Base-by-base conservation (phyloP, 169 alveolate species). In the Cystoisospora suis region DNA sequence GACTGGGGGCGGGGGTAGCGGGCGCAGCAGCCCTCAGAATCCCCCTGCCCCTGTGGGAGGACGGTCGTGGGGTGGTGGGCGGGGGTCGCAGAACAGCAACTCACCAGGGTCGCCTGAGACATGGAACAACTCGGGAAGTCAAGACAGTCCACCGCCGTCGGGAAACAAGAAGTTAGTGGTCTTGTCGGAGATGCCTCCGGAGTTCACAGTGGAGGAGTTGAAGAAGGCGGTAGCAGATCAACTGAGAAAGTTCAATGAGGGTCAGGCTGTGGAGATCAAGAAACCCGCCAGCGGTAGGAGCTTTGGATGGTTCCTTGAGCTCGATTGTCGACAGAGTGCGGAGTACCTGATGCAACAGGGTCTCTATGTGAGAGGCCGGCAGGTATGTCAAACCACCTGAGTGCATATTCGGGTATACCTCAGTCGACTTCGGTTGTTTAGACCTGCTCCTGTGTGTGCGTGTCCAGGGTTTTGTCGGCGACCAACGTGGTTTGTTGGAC, bases 321-420 rank as follows among this genome's bases (percentile, higher is more conserved):
- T 87, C 40, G 91, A 87, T 42, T n/a, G 75, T 32, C 29, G 40
- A 34, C 79, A 69, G 75, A 70, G 86, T 27, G 91, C 91, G 6
- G 58, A 70, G 7, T 53, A 46, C 75, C 91, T 87, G 49, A 42
- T 87, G 72, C 86, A 87, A 44, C 86, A 72, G 17, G 91, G 91
- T 1, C 91, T 87, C 27, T 32, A 20, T n/a, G 38, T 87, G 23
- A 38, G 77, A 56, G 91, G 91, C 23, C 59, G 86, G 38, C 86
- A 70, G 86, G 91, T 87, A 47, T 23, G 87, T 65, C 36, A n/a
- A n/a, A 44, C 9, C 61, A 20, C 61, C 61, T 49, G n/a, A 20
- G 27, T 27, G 77, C 20, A 17, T 29, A 65, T 15, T 20, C 40
- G 40, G 29, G 77, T 6, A 20, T 29, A 65, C 42, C 42, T 29